Evolutionary conservation across 2,329 filamentous ascomycete species (phyloP).

Genomic region (Fusarium continuum): DNA sequence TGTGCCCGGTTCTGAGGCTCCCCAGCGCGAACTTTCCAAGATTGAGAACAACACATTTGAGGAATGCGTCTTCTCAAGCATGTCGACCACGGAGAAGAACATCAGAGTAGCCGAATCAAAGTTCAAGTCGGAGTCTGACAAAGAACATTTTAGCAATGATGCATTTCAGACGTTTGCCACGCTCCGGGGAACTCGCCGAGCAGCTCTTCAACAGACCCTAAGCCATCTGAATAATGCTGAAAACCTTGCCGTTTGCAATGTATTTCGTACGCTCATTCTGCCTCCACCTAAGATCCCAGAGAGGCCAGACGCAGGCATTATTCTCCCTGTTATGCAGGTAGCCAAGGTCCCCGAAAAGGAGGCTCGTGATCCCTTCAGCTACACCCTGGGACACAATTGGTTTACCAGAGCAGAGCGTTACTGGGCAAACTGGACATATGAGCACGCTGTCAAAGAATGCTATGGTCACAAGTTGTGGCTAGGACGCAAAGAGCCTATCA

Average conservation of each 20-base stretch:
- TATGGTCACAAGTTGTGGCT: slow-evolving; percentile 8
- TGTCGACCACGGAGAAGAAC: slow-evolving; percentile 27
- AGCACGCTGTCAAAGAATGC: slow-evolving; percentile 29
- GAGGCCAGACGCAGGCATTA: slow-evolving; percentile 34
- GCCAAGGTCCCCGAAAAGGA: slow-evolving; percentile 36
- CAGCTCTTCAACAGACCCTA: slow-evolving; percentile 56
- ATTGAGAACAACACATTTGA: slow-evolving; percentile 51
- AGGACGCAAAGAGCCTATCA: slow-evolving; percentile 18
- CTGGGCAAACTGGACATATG: slow-evolving; percentile 33
- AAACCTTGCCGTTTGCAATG: slow-evolving; percentile 49
- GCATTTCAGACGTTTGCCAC: slow-evolving; percentile 43
- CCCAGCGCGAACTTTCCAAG: slow-evolving; percentile 46
- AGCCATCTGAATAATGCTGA: slow-evolving; percentile 50
- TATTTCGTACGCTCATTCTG: slow-evolving; percentile 51
- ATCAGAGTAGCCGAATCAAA: slow-evolving; percentile 13
- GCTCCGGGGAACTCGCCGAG: slow-evolving; percentile 56
- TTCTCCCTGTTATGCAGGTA: slow-evolving; percentile 35
- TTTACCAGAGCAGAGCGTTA: slow-evolving; percentile 25
- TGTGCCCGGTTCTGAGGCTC: background rate
- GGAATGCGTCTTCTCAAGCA: slow-evolving; percentile 43
- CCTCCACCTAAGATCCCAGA: slow-evolving; percentile 37
- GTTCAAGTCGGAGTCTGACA: slow-evolving; percentile 1
- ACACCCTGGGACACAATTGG: slow-evolving; percentile 40
- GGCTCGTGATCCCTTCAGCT: slow-evolving; percentile 42
- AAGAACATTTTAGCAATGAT: background rate